These are phyloP conservation scores for Emericellopsis cladophorae DNA, from an alignment of 2,329 filamentous ascomycete genomes.

Conservation along the genomic window DNA sequence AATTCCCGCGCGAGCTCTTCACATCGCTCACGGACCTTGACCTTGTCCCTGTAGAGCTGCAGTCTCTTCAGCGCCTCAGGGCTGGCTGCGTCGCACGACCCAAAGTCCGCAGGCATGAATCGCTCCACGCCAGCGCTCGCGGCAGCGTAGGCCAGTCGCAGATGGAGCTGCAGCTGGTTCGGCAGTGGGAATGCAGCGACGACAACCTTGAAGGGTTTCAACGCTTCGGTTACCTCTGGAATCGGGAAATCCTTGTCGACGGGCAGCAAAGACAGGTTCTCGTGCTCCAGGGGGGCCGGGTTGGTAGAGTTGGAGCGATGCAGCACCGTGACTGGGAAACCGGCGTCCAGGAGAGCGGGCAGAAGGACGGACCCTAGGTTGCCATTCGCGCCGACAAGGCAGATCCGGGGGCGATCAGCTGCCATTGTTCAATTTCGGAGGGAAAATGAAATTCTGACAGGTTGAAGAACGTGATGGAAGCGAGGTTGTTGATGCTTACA, in stretches of 20 bases:
- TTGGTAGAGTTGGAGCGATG: constrained; percentile 25
- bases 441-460: too few species aligned
- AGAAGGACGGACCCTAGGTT: constrained; percentile 25
- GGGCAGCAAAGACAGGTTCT: constrained; percentile 8
- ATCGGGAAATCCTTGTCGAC: constrained; percentile 13
- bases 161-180: constrained; percentile 26
- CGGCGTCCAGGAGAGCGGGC: constrained; percentile 20
- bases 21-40: constrained; percentile 15
- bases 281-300: constrained; percentile 10
- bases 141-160: constrained; percentile 43
- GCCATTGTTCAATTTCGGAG: too few species aligned
- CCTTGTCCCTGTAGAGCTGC: constrained; percentile 21
- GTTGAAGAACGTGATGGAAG: too few species aligned
- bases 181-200: constrained; percentile 24
- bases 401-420: constrained; percentile 8
- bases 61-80: constrained; percentile 16
- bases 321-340: constrained; percentile 40
- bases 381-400: constrained; percentile 22
- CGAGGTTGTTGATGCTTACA: too few species aligned
- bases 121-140: constrained; percentile 45
- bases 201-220: constrained; percentile 45
- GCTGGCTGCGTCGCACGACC: constrained; percentile 21
- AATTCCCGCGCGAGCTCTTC: constrained; percentile 15
- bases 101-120: constrained; percentile 50
- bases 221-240: constrained; percentile 27